Percentiles rank a stretch among this genome's conserved stretches.
Evolutionary conservation across 805 yeast genomes (phyloP).

Genomic region (Isabelozyma gotoi): DNA sequence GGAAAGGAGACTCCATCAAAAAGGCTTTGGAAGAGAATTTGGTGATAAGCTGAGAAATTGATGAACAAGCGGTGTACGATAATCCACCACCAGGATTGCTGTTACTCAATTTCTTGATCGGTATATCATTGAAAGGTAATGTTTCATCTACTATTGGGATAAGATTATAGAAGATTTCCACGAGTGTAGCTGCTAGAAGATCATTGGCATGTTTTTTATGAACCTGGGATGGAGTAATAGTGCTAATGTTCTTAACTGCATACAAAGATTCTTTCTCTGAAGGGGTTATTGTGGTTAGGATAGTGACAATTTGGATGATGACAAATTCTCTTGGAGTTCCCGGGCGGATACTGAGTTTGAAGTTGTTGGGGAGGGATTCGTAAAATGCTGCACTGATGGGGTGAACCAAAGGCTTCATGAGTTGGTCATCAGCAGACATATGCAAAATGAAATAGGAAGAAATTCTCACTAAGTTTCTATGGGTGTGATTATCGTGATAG

Average conservation of each 20-base stretch:
- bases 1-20: constrained; percentile 37
- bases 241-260: constrained; percentile 19
- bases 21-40: constrained; percentile 37
- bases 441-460: constrained; percentile 53
- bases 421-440: constrained; percentile 40
- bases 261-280: not conserved
- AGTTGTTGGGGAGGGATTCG: constrained; percentile 52
- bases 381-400: constrained; percentile 46
- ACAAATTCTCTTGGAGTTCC: constrained; percentile 64
- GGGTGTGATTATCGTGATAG: constrained; percentile 38
- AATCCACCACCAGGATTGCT: constrained; percentile 40
- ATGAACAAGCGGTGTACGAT: constrained; percentile 50
- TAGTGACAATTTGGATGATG: constrained; percentile 50
- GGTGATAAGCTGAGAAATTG: constrained; percentile 43
- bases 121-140: constrained; percentile 14
- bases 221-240: constrained; percentile 16
- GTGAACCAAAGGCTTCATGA: constrained; percentile 41
- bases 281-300: constrained; percentile 23
- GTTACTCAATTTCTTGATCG: constrained; percentile 24
- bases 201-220: constrained; percentile 11
- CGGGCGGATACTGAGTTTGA: constrained; percentile 41
- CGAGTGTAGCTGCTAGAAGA: constrained; percentile 43
- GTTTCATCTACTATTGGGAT: constrained; percentile 38
- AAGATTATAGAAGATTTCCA: constrained; percentile 62
- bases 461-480: constrained; percentile 47